Conservation (phyloP, 805 yeast species). For the Tetrapisispora nanseiensis region DNA sequence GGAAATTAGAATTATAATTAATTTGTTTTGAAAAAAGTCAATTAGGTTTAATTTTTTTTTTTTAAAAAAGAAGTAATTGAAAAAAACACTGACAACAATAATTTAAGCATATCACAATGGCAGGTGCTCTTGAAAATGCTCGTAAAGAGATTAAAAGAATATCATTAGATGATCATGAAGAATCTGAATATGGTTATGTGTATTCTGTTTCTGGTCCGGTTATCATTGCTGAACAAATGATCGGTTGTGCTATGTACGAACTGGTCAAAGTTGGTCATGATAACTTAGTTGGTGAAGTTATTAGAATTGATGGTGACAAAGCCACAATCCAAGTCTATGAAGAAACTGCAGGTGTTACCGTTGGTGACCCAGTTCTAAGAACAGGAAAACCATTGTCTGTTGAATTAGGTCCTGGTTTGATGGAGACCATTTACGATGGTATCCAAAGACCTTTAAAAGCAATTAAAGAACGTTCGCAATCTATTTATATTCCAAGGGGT, state of each 20-base stretch:
- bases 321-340: conserved; percentile 98
- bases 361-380: conserved; percentile 96
- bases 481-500: conserved; percentile 98
- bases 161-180: conserved; percentile 63
- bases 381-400: conserved; percentile 99
- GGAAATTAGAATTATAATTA: too few relatives aligned
- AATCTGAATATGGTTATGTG: conserved; percentile 77
- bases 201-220: conserved; percentile 98
- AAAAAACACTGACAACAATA: background rate
- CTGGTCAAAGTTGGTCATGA: conserved; percentile 97
- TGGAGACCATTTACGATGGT: conserved; percentile 99
- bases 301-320: conserved; percentile 91
- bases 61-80: background rate
- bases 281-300: conserved; percentile 94
- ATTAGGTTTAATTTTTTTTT: too few relatives aligned
- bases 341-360: conserved; percentile 98
- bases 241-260: conserved; percentile 99
- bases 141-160: conserved; percentile 86
- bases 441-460: conserved; percentile 97
- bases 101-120: conserved; percentile 36
- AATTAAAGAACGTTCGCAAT: conserved; percentile 75
- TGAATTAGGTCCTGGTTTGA: conserved; percentile 97
- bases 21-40: too few relatives aligned
- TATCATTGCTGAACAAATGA: conserved; percentile 95
- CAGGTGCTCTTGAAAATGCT: conserved; percentile 95